Conservation (phyloP, 148 eudicot species). For the Camellia japonica region DNA sequence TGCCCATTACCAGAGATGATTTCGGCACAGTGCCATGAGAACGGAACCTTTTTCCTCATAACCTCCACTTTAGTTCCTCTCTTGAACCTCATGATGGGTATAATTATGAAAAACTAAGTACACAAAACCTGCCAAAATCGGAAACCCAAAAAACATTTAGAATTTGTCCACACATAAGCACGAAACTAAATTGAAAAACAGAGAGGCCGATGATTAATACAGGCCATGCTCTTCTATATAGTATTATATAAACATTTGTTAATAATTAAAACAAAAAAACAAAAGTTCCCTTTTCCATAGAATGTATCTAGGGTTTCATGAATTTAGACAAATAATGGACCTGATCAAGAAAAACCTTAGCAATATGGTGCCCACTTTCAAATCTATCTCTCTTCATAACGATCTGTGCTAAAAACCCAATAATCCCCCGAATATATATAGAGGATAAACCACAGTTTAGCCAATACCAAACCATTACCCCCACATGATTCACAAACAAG, state of each 20-base stretch:
- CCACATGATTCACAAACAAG: slow-evolving; percentile 1
- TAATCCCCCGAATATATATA: neutral
- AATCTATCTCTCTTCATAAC: neutral
- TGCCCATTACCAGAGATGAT: slow-evolving; percentile 42
- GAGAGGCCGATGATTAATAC: neutral
- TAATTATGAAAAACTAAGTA: neutral
- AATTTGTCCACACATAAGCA: neutral
- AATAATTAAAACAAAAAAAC: neutral
- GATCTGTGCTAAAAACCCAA: neutral
- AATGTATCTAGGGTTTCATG: neutral
- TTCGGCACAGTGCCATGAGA: slow-evolving; percentile 48
- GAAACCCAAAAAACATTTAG: neutral
- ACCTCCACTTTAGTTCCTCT: slow-evolving; percentile 53
- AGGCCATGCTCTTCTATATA: neutral
- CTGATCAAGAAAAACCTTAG: neutral
- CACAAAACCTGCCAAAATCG: neutral
- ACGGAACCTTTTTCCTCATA: slow-evolving; percentile 32
- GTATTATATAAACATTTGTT: neutral
- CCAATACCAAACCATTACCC: neutral
- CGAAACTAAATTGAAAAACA: neutral
- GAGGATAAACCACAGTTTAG: neutral
- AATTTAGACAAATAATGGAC: neutral
- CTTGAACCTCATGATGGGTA: slow-evolving; percentile 40
- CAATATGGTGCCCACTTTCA: neutral
- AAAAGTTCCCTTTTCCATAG: neutral